Conservation (phyloP, 2,329 filamentous ascomycete genomes). For the Drechslerella dactyloides region DNA sequence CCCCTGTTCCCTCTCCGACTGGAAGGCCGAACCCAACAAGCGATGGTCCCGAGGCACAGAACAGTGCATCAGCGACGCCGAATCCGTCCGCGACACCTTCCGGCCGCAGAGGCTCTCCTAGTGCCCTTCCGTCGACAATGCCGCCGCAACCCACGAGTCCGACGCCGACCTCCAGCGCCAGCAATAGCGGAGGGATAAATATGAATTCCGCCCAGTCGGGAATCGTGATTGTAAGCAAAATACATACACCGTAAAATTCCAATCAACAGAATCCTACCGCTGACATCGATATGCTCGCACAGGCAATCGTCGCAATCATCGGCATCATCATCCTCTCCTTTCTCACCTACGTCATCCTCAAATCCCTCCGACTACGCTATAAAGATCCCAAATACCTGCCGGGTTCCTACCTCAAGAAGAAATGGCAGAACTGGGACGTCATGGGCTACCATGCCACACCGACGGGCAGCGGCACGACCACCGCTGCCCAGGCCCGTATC, state of each 20-base stretch:
- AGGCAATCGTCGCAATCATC: slow-evolving; percentile 43
- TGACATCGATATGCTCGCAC: not conserved
- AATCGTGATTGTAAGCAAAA: slow-evolving; percentile 44
- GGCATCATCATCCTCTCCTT: slow-evolving; percentile 39
- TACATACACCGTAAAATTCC: not conserved
- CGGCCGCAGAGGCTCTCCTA: not conserved
- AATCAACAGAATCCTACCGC: no score
- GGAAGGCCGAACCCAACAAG: not conserved
- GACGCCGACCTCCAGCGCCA: not conserved
- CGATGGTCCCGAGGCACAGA: no score
- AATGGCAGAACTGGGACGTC: slow-evolving; percentile 49
- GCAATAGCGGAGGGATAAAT: slow-evolving; percentile 18
- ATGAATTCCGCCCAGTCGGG: slow-evolving; percentile 34
- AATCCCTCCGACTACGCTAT: slow-evolving; percentile 45
- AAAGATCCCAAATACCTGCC: slow-evolving; percentile 50
- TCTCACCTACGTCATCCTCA: slow-evolving; percentile 35
- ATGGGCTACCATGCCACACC: slow-evolving; percentile 36
- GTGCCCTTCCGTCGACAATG: not conserved
- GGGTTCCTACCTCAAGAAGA: slow-evolving; percentile 47
- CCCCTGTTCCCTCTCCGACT: not conserved
- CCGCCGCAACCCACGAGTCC: not conserved
- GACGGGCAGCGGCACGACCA: not conserved
- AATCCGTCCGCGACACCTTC: slow-evolving; percentile 1
- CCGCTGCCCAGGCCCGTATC: slow-evolving; percentile 36
- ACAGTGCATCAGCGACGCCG: not conserved